phyloP scores from a whole-genome alignment of 2,329 filamentous ascomycete genomes.

The Sporothrix luriei region DNA sequence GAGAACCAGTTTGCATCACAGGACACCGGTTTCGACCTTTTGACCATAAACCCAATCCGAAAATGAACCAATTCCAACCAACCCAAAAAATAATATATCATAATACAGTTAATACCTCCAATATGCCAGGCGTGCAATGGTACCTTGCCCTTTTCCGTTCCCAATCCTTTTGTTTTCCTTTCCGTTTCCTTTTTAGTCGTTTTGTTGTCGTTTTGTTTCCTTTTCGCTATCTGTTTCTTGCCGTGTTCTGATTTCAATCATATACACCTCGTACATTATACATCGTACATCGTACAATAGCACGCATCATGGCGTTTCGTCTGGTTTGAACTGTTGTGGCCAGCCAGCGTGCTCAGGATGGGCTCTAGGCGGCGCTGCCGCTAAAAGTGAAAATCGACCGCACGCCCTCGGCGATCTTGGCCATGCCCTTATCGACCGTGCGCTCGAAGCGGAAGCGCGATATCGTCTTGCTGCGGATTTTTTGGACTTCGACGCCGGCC shows the following conservation, averaged over 20 bases:
- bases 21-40: background rate
- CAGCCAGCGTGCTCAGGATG: background rate
- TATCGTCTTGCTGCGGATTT: slow-evolving; percentile 33
- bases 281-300: slow-evolving; percentile 9
- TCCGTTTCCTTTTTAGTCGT: background rate
- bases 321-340: background rate
- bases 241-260: background rate
- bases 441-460: slow-evolving; percentile 33
- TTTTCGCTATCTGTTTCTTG: background rate
- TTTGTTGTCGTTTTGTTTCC: slow-evolving; percentile 13
- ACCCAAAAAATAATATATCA: slow-evolving; percentile 26
- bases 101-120: slow-evolving; percentile 28
- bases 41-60: slow-evolving; percentile 3
- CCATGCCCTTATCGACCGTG: slow-evolving; percentile 35
- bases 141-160: background rate
- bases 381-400: slow-evolving; percentile 32
- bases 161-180: slow-evolving; percentile 19
- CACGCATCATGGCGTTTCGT: background rate
- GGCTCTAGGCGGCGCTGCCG: slow-evolving; percentile 1
- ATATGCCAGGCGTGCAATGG: background rate
- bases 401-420: slow-evolving; percentile 34
- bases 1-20: too few relatives aligned
- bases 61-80: background rate
- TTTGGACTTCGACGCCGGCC: slow-evolving; percentile 34
- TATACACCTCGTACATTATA: slow-evolving; percentile 1